Evolutionary conservation across 345 rosid genomes (phyloP).

Genomic region (Cardamine chenopodiifolia): DNA sequence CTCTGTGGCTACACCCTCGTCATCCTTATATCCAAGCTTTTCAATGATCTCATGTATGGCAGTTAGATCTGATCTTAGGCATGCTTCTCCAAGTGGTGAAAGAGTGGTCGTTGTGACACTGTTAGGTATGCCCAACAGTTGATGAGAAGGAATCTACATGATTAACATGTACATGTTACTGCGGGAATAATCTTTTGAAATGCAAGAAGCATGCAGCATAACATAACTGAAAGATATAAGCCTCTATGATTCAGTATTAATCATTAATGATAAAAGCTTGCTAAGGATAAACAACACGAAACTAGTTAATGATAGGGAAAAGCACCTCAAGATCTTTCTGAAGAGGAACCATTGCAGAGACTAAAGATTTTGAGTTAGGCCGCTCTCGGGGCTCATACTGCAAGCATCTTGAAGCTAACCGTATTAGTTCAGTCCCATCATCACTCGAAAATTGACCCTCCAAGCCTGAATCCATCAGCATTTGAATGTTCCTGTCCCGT

Average conservation of each 20-base stretch:
- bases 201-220: not conserved
- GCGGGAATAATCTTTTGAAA: not conserved
- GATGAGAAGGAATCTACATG: conserved; percentile 73
- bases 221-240: conserved; percentile 2
- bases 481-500: conserved; percentile 78
- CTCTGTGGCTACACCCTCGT: conserved; percentile 81
- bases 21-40: conserved; percentile 74
- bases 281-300: not conserved
- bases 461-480: conserved; percentile 83
- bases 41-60: conserved; percentile 79
- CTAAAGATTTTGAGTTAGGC: conserved; percentile 71
- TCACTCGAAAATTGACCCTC: conserved; percentile 80
- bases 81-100: conserved; percentile 83
- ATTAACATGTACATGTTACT: conserved; percentile 8
- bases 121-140: conserved; percentile 69
- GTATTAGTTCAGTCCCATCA: conserved; percentile 81
- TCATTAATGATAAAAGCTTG: not conserved
- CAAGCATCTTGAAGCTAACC: conserved; percentile 86
- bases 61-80: conserved; percentile 71
- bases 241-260: not conserved
- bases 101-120: conserved; percentile 52
- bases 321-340: conserved; percentile 77
- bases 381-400: conserved; percentile 88
- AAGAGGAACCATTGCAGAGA: conserved; percentile 73
- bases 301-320: conserved; percentile 23